Percentiles rank a stretch among this genome's conserved stretches.
These are phyloP conservation scores for Tetradesmus lagerheimii DNA, from an alignment of 139 green algal genomes.

Conservation along the genomic window DNA sequence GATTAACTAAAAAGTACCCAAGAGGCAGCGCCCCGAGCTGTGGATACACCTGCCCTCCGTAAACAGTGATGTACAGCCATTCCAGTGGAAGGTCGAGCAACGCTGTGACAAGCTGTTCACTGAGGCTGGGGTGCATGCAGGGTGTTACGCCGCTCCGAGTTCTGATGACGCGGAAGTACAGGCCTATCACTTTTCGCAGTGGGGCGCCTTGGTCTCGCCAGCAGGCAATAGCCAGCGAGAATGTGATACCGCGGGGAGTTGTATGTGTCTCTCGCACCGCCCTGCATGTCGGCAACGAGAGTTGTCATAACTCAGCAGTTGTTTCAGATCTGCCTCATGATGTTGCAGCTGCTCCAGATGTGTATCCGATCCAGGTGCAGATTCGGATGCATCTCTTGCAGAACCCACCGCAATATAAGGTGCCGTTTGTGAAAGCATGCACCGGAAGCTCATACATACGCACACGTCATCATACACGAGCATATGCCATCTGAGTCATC, in stretches of 20 bases:
- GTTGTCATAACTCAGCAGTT: no score
- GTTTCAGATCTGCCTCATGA: no score
- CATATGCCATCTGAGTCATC: background rate
- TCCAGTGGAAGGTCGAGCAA: background rate
- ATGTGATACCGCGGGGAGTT: background rate
- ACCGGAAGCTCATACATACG: no score
- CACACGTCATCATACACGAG: no score
- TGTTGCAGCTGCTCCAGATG: no score
- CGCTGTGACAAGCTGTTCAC: background rate
- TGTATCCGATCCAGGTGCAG: no score
- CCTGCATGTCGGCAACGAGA: no score
- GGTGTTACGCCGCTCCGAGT: background rate
- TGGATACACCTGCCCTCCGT: background rate
- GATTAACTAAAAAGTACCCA: background rate
- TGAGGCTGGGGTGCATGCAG: background rate
- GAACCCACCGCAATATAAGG: no score
- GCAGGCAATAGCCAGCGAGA: background rate
- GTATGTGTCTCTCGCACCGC: background rate
- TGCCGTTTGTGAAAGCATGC: no score
- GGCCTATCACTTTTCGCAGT: background rate
- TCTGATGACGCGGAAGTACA: background rate
- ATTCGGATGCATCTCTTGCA: no score
- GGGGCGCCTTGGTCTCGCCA: background rate
- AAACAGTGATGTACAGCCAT: background rate
- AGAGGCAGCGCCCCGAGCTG: background rate